Percentiles rank a stretch among this genome's conserved stretches.
These are phyloP conservation scores for Psilocybe cyanescens DNA, from an alignment of 768 basidiomycete species.

Conservation along the genomic window DNA sequence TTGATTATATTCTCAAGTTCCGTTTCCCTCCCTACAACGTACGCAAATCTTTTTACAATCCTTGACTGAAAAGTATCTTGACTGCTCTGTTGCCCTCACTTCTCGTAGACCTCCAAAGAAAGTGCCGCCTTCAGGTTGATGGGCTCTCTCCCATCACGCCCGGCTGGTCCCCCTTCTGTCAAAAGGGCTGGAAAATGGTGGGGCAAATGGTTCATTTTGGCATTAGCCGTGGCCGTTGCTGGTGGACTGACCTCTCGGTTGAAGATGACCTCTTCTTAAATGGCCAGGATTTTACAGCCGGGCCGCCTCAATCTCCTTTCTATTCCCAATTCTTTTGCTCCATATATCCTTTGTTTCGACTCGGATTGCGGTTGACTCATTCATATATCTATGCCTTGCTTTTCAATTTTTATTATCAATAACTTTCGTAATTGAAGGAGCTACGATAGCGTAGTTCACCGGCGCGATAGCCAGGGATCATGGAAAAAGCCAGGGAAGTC, in stretches of 20 bases:
- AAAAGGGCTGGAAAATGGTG: constrained; percentile 32
- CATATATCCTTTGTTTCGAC: too few relatives aligned
- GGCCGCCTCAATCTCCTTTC: not conserved
- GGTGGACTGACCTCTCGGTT: constrained; percentile 45
- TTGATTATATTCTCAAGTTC: constrained; percentile 51
- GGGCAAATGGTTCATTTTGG: constrained; percentile 53
- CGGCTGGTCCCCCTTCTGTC: constrained; percentile 40
- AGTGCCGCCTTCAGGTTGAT: constrained; percentile 26
- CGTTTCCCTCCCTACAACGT: constrained; percentile 69
- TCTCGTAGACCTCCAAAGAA: constrained; percentile 32
- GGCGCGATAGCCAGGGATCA: too few relatives aligned
- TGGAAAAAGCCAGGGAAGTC: too few relatives aligned
- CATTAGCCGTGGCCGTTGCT: constrained; percentile 45
- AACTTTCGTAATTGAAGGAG: too few relatives aligned
- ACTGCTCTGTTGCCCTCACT: not conserved
- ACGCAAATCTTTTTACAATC: constrained; percentile 11
- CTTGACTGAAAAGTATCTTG: too few relatives aligned
- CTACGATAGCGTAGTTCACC: too few relatives aligned
- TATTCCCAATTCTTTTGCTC: not conserved
- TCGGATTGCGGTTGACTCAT: too few relatives aligned
- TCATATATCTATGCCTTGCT: too few relatives aligned
- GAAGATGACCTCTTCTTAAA: constrained; percentile 27
- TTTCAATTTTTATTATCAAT: too few relatives aligned
- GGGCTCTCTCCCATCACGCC: constrained; percentile 47
- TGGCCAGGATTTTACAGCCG: not conserved